phyloP scores from a whole-genome alignment of 1,139 yeast species.

The Hemisphaericaspora xylofermentans region DNA sequence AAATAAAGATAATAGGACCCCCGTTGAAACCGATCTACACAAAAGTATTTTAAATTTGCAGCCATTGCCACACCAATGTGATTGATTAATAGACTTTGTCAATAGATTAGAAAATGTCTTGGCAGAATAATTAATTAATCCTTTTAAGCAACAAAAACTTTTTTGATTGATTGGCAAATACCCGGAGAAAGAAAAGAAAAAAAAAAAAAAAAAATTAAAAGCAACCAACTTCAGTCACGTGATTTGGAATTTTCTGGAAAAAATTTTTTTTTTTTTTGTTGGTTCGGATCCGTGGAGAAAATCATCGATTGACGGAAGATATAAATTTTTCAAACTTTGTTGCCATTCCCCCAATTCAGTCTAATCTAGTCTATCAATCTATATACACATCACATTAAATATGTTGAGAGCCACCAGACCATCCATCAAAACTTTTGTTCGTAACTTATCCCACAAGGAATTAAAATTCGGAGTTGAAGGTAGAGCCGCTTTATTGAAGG shows the following conservation, averaged over 20 bases:
- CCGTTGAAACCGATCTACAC: too few species aligned
- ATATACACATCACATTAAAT: background rate
- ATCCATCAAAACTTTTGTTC: conserved; percentile 47
- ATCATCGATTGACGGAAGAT: too few species aligned
- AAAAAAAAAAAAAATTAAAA: too few species aligned
- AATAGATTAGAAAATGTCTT: too few species aligned
- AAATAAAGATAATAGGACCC: too few species aligned
- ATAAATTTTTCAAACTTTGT: conserved; percentile 3
- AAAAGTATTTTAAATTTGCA: too few species aligned
- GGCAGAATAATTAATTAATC: too few species aligned
- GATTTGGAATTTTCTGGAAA: conserved; percentile 8
- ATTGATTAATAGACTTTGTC: too few species aligned
- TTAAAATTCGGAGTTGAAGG: conserved; percentile 98
- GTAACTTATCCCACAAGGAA: conserved; percentile 84
- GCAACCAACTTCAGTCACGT: conserved; percentile 1
- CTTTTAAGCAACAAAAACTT: too few species aligned
- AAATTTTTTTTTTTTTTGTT: background rate
- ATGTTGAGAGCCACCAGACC: conserved; percentile 57
- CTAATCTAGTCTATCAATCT: background rate
- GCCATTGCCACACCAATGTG: too few species aligned
- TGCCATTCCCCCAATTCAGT: background rate
- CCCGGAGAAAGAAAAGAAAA: background rate
- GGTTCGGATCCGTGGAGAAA: conserved; percentile 1
- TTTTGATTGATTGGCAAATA: too few species aligned
- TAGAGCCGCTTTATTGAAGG: conserved; percentile 92